Percentiles rank a stretch among this genome's conserved stretches.
Conservation (phyloP, 2,329 filamentous ascomycete genomes). For the Didymella pinodella region DNA sequence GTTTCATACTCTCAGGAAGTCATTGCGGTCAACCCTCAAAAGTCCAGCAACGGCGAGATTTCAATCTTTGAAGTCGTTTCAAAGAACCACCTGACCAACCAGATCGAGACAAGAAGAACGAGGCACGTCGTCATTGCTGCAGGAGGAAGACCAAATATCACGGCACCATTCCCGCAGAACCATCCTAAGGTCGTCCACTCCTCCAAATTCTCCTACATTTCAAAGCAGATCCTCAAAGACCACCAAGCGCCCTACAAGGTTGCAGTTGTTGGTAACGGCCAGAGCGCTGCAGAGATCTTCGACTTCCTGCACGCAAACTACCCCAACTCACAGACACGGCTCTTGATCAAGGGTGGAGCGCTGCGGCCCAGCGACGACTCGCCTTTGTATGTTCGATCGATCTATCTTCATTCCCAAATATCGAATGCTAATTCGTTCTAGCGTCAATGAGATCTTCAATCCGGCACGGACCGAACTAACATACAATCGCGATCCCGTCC, state of each 20-base stretch:
- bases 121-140: conserved; percentile 76
- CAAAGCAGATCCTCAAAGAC: conserved; percentile 67
- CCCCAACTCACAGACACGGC: conserved; percentile 77
- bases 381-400: conserved; percentile 74
- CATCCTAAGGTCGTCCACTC: conserved; percentile 85
- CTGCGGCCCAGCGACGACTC: conserved; percentile 93
- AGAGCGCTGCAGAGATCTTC: conserved; percentile 96
- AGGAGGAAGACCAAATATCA: conserved; percentile 74
- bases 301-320: conserved; percentile 84
- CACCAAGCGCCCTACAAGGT: conserved; percentile 70
- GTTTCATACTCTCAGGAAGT: conserved; percentile 84
- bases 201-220: conserved; percentile 77
- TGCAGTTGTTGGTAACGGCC: conserved; percentile 86
- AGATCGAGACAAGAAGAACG: conserved; percentile 61
- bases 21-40: conserved; percentile 70
- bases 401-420: too few relatives aligned
- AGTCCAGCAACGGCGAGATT: conserved; percentile 60
- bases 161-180: conserved; percentile 71
- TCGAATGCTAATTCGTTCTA: conserved; percentile 52
- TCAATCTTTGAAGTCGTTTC: conserved; percentile 74
- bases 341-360: conserved; percentile 84
- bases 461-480: conserved; percentile 81
- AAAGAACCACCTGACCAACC: conserved; percentile 66
- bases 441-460: conserved; percentile 96
- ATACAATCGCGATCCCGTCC: conserved; percentile 70